Percentiles rank a stretch among this genome's conserved stretches.
Evolutionary conservation across 345 rosid species (phyloP).

Genomic region (Geranium brycei): DNA sequence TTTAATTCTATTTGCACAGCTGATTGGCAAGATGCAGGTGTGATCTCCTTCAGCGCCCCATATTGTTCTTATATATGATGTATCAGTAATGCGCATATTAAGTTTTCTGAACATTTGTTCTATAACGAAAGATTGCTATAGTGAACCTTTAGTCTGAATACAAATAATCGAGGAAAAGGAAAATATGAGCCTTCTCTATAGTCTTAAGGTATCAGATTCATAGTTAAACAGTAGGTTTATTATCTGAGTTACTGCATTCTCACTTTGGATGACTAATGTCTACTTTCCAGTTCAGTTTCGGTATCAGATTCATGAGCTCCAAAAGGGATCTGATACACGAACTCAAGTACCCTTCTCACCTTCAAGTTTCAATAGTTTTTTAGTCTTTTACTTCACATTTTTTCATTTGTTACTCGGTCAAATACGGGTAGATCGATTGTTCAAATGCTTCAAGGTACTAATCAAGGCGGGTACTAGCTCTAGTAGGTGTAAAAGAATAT

Average conservation of each 20-base stretch:
- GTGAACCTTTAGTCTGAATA: neutral
- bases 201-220: neutral
- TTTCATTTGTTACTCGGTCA: neutral
- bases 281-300: neutral
- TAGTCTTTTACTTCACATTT: neutral
- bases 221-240: neutral
- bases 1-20: constrained; percentile 53
- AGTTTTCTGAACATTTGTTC: neutral
- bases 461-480: neutral
- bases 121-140: neutral
- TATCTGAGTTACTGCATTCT: neutral
- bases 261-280: neutral
- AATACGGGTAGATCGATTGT: neutral
- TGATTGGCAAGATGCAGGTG: constrained; percentile 97
- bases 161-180: neutral
- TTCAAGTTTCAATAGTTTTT: neutral
- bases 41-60: neutral
- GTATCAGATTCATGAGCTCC: neutral
- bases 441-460: neutral
- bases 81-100: neutral
- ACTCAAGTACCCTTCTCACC: neutral
- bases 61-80: neutral
- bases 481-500: neutral
- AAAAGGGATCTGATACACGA: neutral
- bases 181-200: neutral